A percentile compares a stretch with the other conserved stretches of the same genome.
Conservation (phyloP, 2,329 filamentous ascomycete species). For the Cytospora piceae region DNA sequence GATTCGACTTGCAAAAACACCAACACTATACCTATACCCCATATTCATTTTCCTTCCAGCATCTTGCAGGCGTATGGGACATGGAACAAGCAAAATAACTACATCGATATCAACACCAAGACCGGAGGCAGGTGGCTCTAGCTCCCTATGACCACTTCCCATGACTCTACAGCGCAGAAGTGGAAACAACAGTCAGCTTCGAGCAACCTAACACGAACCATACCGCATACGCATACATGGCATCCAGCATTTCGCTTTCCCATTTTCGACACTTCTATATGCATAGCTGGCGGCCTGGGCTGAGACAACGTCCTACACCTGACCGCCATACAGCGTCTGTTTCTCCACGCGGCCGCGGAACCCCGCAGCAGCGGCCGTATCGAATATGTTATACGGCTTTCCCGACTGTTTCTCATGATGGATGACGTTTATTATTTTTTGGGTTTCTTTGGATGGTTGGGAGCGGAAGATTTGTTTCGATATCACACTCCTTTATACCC, state of each 20-base stretch:
- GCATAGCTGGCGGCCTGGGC: constrained; percentile 1
- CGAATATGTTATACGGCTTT: constrained; percentile 8
- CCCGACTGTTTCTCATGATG: constrained; percentile 27
- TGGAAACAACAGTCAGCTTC: not conserved
- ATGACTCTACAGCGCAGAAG: constrained; percentile 3
- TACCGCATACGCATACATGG: constrained; percentile 5
- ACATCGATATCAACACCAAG: constrained; percentile 20
- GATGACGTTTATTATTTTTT: constrained; percentile 24
- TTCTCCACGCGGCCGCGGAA: not conserved
- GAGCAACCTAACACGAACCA: not conserved
- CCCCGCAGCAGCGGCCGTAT: constrained; percentile 8
- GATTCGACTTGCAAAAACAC: not conserved
- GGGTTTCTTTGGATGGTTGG: constrained; percentile 18
- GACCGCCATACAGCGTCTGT: constrained; percentile 14
- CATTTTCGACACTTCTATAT: not conserved
- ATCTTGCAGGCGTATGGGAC: constrained; percentile 29
- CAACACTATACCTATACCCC: constrained; percentile 26
- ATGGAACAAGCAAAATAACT: constrained; percentile 22
- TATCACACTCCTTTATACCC: constrained; percentile 31
- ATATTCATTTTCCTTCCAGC: constrained; percentile 23
- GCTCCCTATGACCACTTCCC: not conserved
- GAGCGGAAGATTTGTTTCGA: constrained; percentile 23
- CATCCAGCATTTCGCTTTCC: constrained; percentile 3
- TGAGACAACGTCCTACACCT: not conserved
- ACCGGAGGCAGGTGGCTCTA: constrained; percentile 1